These are phyloP conservation scores for Psophocarpus tetragonolobus DNA, from an alignment of 306 rosid genomes.

Conservation along the genomic window DNA sequence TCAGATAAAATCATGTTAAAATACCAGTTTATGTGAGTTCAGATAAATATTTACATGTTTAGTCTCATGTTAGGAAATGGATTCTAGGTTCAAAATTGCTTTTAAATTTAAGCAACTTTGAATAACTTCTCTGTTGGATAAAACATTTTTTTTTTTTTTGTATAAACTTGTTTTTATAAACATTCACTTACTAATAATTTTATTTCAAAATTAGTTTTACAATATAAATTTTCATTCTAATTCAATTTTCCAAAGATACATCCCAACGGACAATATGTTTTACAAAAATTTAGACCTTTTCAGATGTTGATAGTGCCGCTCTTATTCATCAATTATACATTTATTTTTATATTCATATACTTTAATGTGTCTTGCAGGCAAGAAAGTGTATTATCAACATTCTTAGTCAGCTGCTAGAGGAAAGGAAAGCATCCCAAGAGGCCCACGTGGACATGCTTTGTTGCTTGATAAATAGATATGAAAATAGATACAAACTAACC, in stretches of 20 bases:
- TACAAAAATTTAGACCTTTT: not conserved
- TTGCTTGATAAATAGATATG: slow-evolving; percentile 56
- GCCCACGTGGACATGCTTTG: slow-evolving; percentile 75
- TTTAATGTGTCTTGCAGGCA: slow-evolving; percentile 52
- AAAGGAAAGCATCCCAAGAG: slow-evolving; percentile 66
- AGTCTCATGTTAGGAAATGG: not conserved
- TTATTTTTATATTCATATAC: not conserved
- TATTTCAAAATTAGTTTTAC: not conserved
- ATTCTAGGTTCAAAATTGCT: not conserved
- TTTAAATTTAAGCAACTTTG: not conserved
- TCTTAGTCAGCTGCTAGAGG: slow-evolving; percentile 59
- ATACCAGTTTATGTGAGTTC: not conserved
- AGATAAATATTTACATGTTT: not conserved
- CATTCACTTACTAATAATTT: not conserved
- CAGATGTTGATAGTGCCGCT: not conserved
- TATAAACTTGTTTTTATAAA: not conserved
- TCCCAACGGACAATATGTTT: not conserved
- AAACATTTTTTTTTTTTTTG: not conserved
- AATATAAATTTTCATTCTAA: not conserved
- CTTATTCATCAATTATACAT: not conserved
- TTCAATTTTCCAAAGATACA: not conserved
- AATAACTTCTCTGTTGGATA: not conserved
- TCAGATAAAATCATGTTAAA: not conserved
- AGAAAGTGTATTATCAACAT: slow-evolving; percentile 71
- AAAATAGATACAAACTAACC: slow-evolving; percentile 53